Percentiles rank a stretch among this genome's conserved stretches.
phyloP scores from a whole-genome alignment of 805 yeast species.

The Pichia cabralensis region DNA sequence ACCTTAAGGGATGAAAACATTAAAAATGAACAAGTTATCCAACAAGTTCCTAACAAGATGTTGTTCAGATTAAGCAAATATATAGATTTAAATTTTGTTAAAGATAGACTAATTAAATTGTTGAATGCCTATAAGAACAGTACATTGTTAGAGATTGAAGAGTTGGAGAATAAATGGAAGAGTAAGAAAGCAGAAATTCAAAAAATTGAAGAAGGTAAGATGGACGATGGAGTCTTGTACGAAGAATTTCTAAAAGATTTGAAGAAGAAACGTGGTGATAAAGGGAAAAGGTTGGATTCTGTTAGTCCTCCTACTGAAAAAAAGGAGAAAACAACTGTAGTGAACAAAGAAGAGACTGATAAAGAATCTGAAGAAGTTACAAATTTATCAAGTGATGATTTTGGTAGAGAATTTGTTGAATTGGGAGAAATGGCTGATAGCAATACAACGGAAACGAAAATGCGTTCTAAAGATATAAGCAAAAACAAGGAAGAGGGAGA shows the following conservation, averaged over 20 bases:
- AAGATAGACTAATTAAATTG: conserved; percentile 26
- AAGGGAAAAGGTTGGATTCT: no score
- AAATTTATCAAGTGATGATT: no score
- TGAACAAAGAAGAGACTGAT: no score
- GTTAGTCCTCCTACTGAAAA: no score
- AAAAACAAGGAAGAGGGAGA: not conserved
- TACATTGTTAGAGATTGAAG: conserved; percentile 27
- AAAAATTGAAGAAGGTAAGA: conserved; percentile 31
- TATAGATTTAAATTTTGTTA: conserved; percentile 24
- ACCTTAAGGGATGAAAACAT: conserved; percentile 22
- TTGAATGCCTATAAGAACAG: conserved; percentile 24
- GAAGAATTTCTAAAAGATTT: conserved; percentile 18
- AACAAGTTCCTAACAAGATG: conserved; percentile 26
- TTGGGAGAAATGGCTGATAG: no score
- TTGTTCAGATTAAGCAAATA: conserved; percentile 24
- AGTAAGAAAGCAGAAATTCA: conserved; percentile 29
- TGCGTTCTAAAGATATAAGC: not conserved
- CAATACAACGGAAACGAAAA: conserved; percentile 2
- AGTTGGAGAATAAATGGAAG: conserved; percentile 29
- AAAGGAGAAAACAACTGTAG: no score
- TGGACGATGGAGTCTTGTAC: conserved; percentile 27
- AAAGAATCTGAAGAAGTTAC: no score
- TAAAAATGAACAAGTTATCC: conserved; percentile 21
- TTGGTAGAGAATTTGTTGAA: no score
- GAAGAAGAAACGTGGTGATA: conserved; percentile 10